Base-by-base conservation (phyloP, 176 grass and related monocot genomes). In the Thalia dealbata region DNA sequence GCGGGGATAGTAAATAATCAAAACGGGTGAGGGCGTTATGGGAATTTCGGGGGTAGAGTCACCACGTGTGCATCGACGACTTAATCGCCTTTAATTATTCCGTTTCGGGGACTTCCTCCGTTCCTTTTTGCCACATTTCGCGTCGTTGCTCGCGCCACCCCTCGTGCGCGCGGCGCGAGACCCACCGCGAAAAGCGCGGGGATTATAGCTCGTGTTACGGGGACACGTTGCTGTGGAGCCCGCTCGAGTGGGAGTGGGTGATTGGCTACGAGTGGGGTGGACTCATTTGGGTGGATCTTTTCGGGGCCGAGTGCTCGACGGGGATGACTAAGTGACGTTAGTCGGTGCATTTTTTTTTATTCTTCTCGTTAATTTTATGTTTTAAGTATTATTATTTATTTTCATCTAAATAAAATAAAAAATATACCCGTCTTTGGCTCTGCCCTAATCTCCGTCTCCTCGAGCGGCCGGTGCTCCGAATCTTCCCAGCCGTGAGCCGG, bases 61-160 rank as follows among this genome's bases (percentile, higher is more conserved):
- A 68, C 65, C 35, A 68, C 65, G 65, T 68, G 65, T 68, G 19
- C 65, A 16, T 22, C 35, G 38, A 68, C 12, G 38, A 41, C 65
- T 68, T 12, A 16, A 68, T 42, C 16, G 35, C 10, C 16, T n/a
- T 68, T 38, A 42, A 43, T 68, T 68, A 22, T 68, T 68, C 16
- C 21, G 38, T 68, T 42, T 68, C 22, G 19, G 32, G 61, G 24
- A 9, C 23, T 13, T 3, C 25, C 14, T 28, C 14, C 23, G n/a
- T 15, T 5, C 10, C 29, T 28, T 26, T 30, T 10, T 28, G 19
- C 65, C 65, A 15, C 65, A 44, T 68, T 68, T 45, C 65, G 38
- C 65, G 35, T 68, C 65, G 35, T 42, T 23, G 18, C 35, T 68
- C 30, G 16, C 18, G 19, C 65, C 18, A 30, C 54, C 54, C 16